phyloP scores from a whole-genome alignment of 371 early-diverging fungal species.

The Syncephalastrum monosporum region DNA sequence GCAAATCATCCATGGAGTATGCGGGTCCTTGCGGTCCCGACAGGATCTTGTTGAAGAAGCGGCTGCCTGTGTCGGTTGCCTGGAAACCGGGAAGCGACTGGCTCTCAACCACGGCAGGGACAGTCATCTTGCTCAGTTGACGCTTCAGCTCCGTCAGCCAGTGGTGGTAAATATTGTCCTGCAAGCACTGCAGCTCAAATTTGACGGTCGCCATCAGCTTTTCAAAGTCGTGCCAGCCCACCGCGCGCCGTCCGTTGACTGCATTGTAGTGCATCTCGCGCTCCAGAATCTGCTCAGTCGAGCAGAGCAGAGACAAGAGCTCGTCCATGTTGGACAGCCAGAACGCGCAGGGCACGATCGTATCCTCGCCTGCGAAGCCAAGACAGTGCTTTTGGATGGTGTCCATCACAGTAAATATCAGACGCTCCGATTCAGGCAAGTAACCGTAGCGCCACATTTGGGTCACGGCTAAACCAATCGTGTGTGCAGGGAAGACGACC shows the following conservation, averaged over 20 bases:
- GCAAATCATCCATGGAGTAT: constrained; percentile 89
- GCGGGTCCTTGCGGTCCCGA: constrained; percentile 68
- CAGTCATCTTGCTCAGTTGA: constrained; percentile 87
- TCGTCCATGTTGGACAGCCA: constrained; percentile 97
- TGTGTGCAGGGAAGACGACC: constrained; percentile 92
- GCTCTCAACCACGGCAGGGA: constrained; percentile 91
- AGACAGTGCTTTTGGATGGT: constrained; percentile 78
- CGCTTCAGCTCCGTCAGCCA: constrained; percentile 96
- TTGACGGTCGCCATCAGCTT: constrained; percentile 65
- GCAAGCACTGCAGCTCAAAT: constrained; percentile 64
- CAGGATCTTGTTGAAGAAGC: constrained; percentile 82
- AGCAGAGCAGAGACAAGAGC: constrained; percentile 67
- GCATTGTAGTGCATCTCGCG: constrained; percentile 46
- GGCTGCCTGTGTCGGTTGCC: constrained; percentile 77
- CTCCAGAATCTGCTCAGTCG: constrained; percentile 46
- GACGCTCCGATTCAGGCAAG: constrained; percentile 73
- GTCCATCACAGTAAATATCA: constrained; percentile 85
- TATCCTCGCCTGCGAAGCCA: constrained; percentile 56
- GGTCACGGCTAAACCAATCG: constrained; percentile 82
- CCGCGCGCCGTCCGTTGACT: constrained; percentile 43
- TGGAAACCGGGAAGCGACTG: constrained; percentile 90
- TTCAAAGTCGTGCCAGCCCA: constrained; percentile 60
- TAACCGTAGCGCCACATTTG: constrained; percentile 89
- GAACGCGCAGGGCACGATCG: constrained; percentile 70
- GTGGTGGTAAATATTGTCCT: constrained; percentile 68